Percentiles rank a stretch among this genome's conserved stretches.
Evolutionary conservation across 2,329 filamentous ascomycete genomes (phyloP).

Genomic region (Immersiporthe knoxdaviesiana): DNA sequence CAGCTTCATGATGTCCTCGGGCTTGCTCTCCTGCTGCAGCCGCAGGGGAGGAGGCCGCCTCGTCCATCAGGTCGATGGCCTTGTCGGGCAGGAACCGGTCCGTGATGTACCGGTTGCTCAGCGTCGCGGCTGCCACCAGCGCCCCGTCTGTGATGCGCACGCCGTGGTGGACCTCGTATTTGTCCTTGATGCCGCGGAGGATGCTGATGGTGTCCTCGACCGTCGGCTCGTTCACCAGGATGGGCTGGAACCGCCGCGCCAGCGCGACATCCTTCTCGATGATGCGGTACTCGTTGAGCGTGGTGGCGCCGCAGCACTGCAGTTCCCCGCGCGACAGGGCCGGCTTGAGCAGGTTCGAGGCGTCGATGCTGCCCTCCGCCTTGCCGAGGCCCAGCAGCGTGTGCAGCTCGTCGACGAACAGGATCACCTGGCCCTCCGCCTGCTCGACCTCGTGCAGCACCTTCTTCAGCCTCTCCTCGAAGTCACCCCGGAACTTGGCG

Average conservation of each 20-base stretch:
- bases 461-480: conserved; percentile 90
- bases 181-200: conserved; percentile 92
- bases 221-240: conserved; percentile 86
- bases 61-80: conserved; percentile 94
- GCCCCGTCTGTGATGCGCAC: conserved; percentile 93
- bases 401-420: conserved; percentile 95
- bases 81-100: conserved; percentile 96
- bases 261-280: conserved; percentile 97
- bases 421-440: conserved; percentile 84
- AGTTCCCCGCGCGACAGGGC: conserved; percentile 90
- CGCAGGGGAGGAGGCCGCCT: conserved; percentile 89
- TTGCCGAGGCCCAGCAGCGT: conserved; percentile 90
- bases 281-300: conserved; percentile 84
- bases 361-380: conserved; percentile 94
- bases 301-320: conserved; percentile 95
- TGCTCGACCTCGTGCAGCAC: conserved; percentile 91
- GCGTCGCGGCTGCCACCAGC: conserved; percentile 86
- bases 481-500: conserved; percentile 93
- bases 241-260: conserved; percentile 90
- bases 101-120: conserved; percentile 95
- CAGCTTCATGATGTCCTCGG: conserved; percentile 88
- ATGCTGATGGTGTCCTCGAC: conserved; percentile 96
- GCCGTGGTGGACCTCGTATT: conserved; percentile 96
- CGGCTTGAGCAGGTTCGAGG: conserved; percentile 91
- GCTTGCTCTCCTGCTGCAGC: conserved; percentile 94